phyloP scores from a whole-genome alignment of 1,284 basidiomycete genomes.

The Apiotrichum akiyoshidainum region DNA sequence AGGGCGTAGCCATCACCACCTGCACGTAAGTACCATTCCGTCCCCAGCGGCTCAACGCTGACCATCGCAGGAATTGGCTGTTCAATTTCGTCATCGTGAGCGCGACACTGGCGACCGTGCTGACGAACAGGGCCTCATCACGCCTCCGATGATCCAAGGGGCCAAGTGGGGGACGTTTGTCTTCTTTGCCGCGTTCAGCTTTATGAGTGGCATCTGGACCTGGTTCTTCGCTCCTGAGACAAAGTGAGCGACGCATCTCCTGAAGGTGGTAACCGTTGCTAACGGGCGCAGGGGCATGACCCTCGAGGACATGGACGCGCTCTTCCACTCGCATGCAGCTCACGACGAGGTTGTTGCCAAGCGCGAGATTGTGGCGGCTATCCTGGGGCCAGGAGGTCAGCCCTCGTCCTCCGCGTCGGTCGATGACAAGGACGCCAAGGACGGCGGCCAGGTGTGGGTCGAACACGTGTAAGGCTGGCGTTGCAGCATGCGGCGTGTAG shows the following conservation, averaged over 20 bases:
- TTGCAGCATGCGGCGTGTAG: too few species aligned
- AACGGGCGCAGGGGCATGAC: conserved; percentile 16
- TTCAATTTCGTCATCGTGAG: conserved; percentile 9
- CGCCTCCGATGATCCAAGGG: conserved; percentile 24
- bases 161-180: conserved; percentile 26
- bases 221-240: conserved; percentile 32
- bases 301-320: conserved; percentile 29
- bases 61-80: conserved; percentile 11
- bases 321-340: conserved; percentile 24
- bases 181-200: conserved; percentile 27
- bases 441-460: too few species aligned
- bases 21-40: neutral
- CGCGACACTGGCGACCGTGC: too few species aligned
- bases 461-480: too few species aligned
- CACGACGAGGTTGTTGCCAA: conserved; percentile 16
- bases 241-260: conserved; percentile 8
- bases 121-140: conserved; percentile 22
- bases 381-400: too few species aligned
- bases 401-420: too few species aligned
- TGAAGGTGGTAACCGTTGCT: too few species aligned
- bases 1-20: conserved; percentile 14
- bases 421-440: too few species aligned
- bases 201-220: conserved; percentile 18
- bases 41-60: too few species aligned
- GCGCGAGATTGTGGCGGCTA: neutral